Evolutionary conservation across 805 yeast species (phyloP), one percentile per base, ranked within the genome.

Genomic region (Kluyveromyces nonfermentans): DNA sequence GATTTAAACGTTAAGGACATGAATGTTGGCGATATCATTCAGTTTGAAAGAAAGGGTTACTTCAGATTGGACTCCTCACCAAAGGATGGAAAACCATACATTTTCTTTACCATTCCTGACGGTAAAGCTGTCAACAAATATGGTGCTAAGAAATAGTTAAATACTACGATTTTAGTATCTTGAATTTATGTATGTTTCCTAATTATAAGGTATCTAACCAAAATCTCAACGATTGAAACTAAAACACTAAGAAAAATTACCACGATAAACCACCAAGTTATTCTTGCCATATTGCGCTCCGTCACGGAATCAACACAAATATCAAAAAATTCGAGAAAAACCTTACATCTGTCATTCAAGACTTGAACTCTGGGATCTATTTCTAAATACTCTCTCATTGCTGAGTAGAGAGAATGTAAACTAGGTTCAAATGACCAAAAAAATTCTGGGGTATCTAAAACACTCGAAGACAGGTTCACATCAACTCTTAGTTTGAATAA

Each of bases 351-450:
- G 60, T 90, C 97, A 55, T 93, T 93, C 40, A 93, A 71, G 5
- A 93, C 96, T 57, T 85, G 89, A 25, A 90, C 96, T 43, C 98
- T 69, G 63, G 86, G 96, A 59, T 90, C 97, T 49, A 93, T 89
- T 64, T 93, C 98, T 45, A 93, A 67, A 56, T 93, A 93, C 50
- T 93, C 96, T 46, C 96, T 68, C 45, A 89, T 80, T 1, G 97
- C 97, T 31, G 73, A 72, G 63, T 93, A 93, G 35, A 93, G 68
- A 3, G 97, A 97, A 60, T 90, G 95, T 51, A 93, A 72, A 33
- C 95, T 89, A 5, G 98, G 98, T 64, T 93, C 98, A 49, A 73
- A 75, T 41, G 89, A 85, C 98, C 98, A 93, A 63, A 93, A 93
- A 57, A 86, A 88, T 49, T 87, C 96, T 0, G 98, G 98, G 0